phyloP scores from a whole-genome alignment of 345 rosid species.

The Lepidium africanum region DNA sequence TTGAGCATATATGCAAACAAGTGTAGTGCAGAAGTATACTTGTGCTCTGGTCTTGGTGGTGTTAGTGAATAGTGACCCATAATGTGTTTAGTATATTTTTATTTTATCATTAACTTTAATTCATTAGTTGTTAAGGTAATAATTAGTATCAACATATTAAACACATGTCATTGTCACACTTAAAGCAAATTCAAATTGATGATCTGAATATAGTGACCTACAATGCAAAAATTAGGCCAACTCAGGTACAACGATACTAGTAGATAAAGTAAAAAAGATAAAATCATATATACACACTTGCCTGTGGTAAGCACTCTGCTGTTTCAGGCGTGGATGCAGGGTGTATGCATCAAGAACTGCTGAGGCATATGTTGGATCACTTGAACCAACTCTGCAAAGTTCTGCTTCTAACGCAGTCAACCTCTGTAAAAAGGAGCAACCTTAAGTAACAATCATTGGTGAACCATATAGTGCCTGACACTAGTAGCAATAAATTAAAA shows the following conservation, averaged over 20 bases:
- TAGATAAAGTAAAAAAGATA: background rate
- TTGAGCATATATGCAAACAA: background rate
- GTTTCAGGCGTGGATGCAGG: slow-evolving; percentile 49
- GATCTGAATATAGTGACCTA: background rate
- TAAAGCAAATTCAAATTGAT: too few relatives aligned
- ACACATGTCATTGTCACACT: too few relatives aligned
- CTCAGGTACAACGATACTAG: background rate
- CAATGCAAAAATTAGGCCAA: background rate
- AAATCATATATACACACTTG: slow-evolving; percentile 27
- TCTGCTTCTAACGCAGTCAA: slow-evolving; percentile 55
- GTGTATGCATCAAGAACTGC: slow-evolving; percentile 48
- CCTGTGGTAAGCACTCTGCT: slow-evolving; percentile 57
- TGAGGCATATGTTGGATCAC: slow-evolving; percentile 44
- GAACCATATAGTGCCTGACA: background rate
- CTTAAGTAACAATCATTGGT: slow-evolving; percentile 5
- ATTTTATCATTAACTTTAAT: too few relatives aligned
- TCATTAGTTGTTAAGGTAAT: too few relatives aligned
- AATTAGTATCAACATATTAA: too few relatives aligned
- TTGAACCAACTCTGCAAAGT: slow-evolving; percentile 36
- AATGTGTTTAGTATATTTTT: too few relatives aligned
- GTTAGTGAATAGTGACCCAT: too few relatives aligned
- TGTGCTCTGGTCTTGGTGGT: too few relatives aligned
- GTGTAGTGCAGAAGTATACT: too few relatives aligned
- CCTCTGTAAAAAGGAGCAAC: slow-evolving; percentile 38
- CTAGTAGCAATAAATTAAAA: background rate